Evolutionary conservation across 1,139 yeast species (phyloP).

Genomic region (Pichia sp.): DNA sequence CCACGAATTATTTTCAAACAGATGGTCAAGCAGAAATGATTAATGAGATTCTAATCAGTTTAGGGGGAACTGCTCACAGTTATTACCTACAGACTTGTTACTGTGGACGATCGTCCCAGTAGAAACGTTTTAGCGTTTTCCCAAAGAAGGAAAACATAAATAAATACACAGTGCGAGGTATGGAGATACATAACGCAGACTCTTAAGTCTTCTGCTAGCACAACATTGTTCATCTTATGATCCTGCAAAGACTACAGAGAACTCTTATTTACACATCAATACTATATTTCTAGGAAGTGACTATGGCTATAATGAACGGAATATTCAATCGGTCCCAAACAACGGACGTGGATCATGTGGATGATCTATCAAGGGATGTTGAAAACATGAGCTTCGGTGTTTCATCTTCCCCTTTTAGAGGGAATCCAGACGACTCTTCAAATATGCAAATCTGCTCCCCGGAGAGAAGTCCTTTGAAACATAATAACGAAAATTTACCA

Average conservation of each 20-base stretch:
- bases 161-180: background rate
- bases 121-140: too few species aligned
- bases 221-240: too few species aligned
- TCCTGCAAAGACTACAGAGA: too few species aligned
- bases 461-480: slow-evolving; percentile 16
- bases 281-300: background rate
- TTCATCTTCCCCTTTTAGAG: slow-evolving; percentile 19
- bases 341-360: slow-evolving; percentile 24
- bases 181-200: too few species aligned
- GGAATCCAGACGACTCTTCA: slow-evolving; percentile 15
- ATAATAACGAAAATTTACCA: slow-evolving; percentile 34
- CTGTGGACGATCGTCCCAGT: too few species aligned
- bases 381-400: slow-evolving; percentile 26
- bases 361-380: slow-evolving; percentile 28
- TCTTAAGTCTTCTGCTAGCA: too few species aligned
- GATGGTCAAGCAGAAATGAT: too few species aligned
- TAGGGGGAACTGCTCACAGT: too few species aligned
- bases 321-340: slow-evolving; percentile 24
- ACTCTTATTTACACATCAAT: too few species aligned
- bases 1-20: too few species aligned
- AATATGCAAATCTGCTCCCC: slow-evolving; percentile 28
- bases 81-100: too few species aligned
- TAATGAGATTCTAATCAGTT: too few species aligned
- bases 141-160: background rate
- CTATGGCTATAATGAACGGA: slow-evolving; percentile 26